Conservation (phyloP, 371 early-diverging fungal species). For the Parasitella parasitica region DNA sequence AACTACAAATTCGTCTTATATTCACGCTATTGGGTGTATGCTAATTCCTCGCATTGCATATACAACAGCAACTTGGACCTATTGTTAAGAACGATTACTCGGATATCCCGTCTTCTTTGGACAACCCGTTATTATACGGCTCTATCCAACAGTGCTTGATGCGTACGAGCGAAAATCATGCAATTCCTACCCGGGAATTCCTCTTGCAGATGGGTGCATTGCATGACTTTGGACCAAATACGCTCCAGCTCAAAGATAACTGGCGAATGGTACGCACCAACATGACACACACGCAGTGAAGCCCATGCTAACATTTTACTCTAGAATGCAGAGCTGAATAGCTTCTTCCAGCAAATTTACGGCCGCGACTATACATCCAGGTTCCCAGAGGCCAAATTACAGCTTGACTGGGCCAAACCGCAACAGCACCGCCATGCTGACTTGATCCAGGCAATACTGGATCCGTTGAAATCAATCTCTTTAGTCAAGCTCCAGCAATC, state of each 20-base stretch:
- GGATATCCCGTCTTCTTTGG: constrained; percentile 4
- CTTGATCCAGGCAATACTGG: constrained; percentile 23
- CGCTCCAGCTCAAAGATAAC: constrained; percentile 59
- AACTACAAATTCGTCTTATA: no score
- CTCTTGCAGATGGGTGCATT: constrained; percentile 32
- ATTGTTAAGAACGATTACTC: constrained; percentile 52
- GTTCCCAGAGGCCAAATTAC: constrained; percentile 25
- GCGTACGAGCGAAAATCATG: constrained; percentile 43
- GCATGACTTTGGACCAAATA: constrained; percentile 56
- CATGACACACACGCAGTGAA: neutral
- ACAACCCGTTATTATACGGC: constrained; percentile 50
- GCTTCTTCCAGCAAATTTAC: constrained; percentile 55
- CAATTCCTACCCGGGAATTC: constrained; percentile 33
- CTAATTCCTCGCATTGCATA: neutral
- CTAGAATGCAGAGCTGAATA: constrained; percentile 53
- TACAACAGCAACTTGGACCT: constrained; percentile 59
- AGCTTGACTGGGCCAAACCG: constrained; percentile 14
- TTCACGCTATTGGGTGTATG: no score
- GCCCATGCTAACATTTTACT: no score
- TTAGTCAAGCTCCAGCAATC: constrained; percentile 33
- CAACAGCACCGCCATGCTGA: neutral
- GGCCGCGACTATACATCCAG: constrained; percentile 44
- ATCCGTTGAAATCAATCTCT: constrained; percentile 41
- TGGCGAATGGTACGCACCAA: constrained; percentile 55
- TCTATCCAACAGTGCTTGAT: constrained; percentile 61